Evolutionary conservation across 805 yeast genomes (phyloP), one percentile per base, ranked within the genome.

Genomic region (Hanseniaspora vineae): DNA sequence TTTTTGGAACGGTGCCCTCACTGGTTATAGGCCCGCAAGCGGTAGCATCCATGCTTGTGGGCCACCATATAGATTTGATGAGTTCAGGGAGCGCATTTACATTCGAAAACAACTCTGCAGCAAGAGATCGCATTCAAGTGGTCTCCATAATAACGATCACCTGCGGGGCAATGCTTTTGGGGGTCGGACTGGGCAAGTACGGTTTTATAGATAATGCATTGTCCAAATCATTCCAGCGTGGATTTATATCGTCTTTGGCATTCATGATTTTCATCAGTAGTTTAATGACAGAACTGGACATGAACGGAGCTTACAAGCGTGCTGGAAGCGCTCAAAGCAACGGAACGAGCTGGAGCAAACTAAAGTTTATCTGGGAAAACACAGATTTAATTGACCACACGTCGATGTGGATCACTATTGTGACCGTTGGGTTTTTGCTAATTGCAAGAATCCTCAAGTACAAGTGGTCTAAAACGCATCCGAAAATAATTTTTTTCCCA

Each of bases 141-240:
- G 47, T 42, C 6, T 44, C 47, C 11, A 45, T 31, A 4, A 37
- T 44, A 13, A 40, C 47, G 4, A 40, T 18, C 32, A 44, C 45
- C 11, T 44, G 47, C 17, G 50, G 50, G 15, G 29, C 42, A 17
- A 44, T 48, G 10, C 15, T 48, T 14, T 12, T 48, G 8, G 45
- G 44, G 33, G 3, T 48, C 14, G 50, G 47, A 17, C 15, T 48
- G 11, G 19, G 45, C 2, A 40, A 40, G 5, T 44, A 48, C 29
- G 50, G 50, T 3, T 48, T 39, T 33, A 39, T 48, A 14, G 50
- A 48, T 20, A 48, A 48, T 18, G 42, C 44, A 6, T 42, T 48
- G 47, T 48, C 50, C 3, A 44, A 46, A 42, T 48, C 50, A 1
- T 48, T 48, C 35, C 50, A 48, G 44, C 44, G 50, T 35, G 50